Evolutionary conservation across 2,329 filamentous ascomycete species (phyloP).

Genomic region (Diaporthe sp.): DNA sequence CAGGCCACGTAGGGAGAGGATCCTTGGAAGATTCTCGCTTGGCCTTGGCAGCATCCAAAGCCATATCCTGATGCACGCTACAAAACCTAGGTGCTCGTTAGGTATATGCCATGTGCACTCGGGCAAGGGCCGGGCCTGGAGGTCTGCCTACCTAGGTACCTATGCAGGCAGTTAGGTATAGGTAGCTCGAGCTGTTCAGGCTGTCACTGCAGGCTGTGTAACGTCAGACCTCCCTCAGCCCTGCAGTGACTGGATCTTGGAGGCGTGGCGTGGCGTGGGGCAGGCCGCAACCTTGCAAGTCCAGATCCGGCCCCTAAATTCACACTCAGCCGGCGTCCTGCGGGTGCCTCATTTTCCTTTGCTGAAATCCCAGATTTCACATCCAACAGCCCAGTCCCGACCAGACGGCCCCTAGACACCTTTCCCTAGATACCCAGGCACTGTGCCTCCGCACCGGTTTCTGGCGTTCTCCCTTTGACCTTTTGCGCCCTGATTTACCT

Average conservation of each 20-base stretch:
- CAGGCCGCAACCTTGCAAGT: constrained; percentile 9
- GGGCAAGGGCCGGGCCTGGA: not conserved
- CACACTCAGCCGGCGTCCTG: constrained; percentile 8
- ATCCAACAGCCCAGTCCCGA: not conserved
- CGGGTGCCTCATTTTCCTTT: constrained; percentile 1
- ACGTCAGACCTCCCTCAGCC: constrained; percentile 26
- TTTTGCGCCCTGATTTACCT: not conserved
- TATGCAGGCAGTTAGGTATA: not conserved
- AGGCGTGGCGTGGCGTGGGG: constrained; percentile 19
- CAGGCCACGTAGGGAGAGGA: constrained; percentile 17
- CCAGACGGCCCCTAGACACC: not conserved
- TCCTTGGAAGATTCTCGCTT: constrained; percentile 17
- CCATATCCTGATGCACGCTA: not conserved
- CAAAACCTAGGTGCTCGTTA: not conserved
- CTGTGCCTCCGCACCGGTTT: not conserved
- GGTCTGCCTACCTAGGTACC: not conserved
- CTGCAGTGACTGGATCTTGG: constrained; percentile 22
- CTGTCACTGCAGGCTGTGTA: constrained; percentile 7
- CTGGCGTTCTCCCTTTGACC: not conserved
- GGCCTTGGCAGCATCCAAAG: constrained; percentile 19
- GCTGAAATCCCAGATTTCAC: constrained; percentile 30
- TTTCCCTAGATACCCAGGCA: constrained; percentile 21
- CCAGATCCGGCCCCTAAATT: constrained; percentile 26
- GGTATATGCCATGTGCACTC: not conserved
- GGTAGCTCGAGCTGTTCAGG: not conserved